Base-by-base conservation (phyloP, 768 basidiomycete species). In the Mycena venus region DNA sequence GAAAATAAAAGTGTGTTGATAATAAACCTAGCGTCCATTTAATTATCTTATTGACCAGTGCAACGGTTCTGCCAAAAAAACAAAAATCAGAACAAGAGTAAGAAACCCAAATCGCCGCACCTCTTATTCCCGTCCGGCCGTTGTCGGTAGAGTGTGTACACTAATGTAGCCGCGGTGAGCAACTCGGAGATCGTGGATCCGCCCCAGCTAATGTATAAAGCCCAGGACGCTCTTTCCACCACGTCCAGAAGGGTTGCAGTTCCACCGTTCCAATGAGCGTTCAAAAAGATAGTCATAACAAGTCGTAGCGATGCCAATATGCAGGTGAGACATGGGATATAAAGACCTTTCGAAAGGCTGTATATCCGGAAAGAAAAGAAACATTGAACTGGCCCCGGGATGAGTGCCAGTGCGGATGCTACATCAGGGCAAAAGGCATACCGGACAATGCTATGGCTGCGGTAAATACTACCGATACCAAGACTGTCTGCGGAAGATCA, bases 311-410 rank as follows among this genome's bases (percentile, higher is more conserved):
- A n/a, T 15, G 60, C 2, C 38, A 66, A 38, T 8, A 51, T 11
- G 21, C 38, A 60, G 49, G 25, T 63, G 31, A 40, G 25, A 23
- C n/a, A 2, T 11, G 64, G 49, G 23, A 59, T 51, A 21, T 38
- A 60, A 9, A 25, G 19, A 5, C 42, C 34, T 19, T n/a, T 15
- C 4, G 36, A 69, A 19, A 70, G 36, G 4, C 38, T 19, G 61
- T 69, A 70, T 14, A 74, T 74, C 17, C 73, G 61, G 23, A 60
- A 56, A 1, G 67, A 25, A 44, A 74, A 74, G 55, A 74, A 74
- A 15, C 51, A 25, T 65, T 74, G 68, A 5, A 69, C 73, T 74
- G 53, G 31, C 10, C 17, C 0, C 27, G 7, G 34, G 44, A 31
- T 40, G 19, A n/a, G n/a, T n/a, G n/a, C n/a, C n/a, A 31, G 55